Evolutionary conservation across 2,329 filamentous ascomycete species (phyloP), one percentile per base, ranked within the genome.

Genomic region (Parasarocladium wereldwijsianum): DNA sequence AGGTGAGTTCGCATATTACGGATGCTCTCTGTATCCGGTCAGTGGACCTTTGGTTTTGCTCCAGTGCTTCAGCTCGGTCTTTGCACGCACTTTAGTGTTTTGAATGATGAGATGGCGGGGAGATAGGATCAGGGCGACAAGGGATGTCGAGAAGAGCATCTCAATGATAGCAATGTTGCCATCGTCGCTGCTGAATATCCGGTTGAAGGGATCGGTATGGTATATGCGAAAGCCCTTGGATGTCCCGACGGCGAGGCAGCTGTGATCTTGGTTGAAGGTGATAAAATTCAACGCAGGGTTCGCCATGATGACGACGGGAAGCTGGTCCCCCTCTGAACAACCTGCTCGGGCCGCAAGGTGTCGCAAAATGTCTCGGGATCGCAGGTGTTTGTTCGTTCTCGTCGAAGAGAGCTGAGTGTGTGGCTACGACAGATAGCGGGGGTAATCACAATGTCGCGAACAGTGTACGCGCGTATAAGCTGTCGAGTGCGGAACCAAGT

Each of bases 221-320:
- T 93, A 98, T 47, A 94, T 87, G 41, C 86, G 82, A 53, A 96
- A 94, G 38, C 90, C 90, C 56, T 80, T 85, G 24, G 83, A 83
- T 37, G 90, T 96, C 85, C 84, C 87, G 43, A 98, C 86, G 60
- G 87, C 87, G 40, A 98, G 68, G 55, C 87, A 87, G 67, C 82
- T 93, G 62, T 93, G 85, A 64, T 98, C 90, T 64, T 98, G 90
- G 58, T 98, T 98, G 59, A 96, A 98, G 24, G 87, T 94, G 46
- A 98, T 84, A 59, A 93, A 98, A 58, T 98, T 98, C 63, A 96
- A 84, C 28, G 74, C 61, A 52, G 78, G 76, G 39, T 50, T 66
- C 39, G 75, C 59, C 76, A 83, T 83, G 36, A 42, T 60, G 47
- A 24, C 21, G 20, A 21, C n/a, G 8, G 20, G 20, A 21, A n/a